Evolutionary conservation across 2,329 filamentous ascomycete species (phyloP), one percentile per base, ranked within the genome.

Genomic region (Aspergillus sp.): DNA sequence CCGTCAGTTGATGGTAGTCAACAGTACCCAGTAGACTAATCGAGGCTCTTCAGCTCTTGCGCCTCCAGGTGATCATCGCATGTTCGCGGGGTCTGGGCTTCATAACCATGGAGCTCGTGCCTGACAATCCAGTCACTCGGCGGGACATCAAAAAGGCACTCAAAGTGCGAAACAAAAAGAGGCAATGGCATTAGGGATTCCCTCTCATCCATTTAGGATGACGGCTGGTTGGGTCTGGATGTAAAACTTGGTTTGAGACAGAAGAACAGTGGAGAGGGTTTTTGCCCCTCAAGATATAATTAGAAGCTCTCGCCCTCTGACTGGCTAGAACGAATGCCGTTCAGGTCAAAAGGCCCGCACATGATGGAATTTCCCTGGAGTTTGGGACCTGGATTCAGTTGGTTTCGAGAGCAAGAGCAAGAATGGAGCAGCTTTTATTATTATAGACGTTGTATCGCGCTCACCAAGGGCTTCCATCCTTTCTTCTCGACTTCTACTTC

Each of bases 231-330:
- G 34, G 34, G 34, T 11, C 11, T 41, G 34, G 34, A 13, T 47
- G 22, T 17, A 28, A 49, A 49, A 50, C 48, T 31, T n/a, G 25
- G 48, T 31, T 19, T 50, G 48, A 50, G 25, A 28, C 25, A 6
- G 13, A 25, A 50, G 23, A 50, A 50, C 23, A 50, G 23, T 47
- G 22, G n/a, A 47, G n/a, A 13, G 22, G 22, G 5, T 28, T 3
- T 49, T 49, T 56, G 41, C 54, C 54, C 54, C 45, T 38, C 38
- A 25, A 31, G 48, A 57, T 49, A 57, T 49, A 57, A 49, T 49
- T 57, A 57, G 54, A 45, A 56, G 34, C 41, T 31, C 15, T 55
- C 49, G 46, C 25, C 25, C 28, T 52, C 28, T 19, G 51, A 54
- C 51, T 34, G 46, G 46, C 46, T 45, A 57, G 30, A 25, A 55